A percentile compares a stretch with the other conserved stretches of the same genome.
Evolutionary conservation across 2,329 filamentous ascomycete species (phyloP).

Genomic region (Cordyceps cateniannulata): DNA sequence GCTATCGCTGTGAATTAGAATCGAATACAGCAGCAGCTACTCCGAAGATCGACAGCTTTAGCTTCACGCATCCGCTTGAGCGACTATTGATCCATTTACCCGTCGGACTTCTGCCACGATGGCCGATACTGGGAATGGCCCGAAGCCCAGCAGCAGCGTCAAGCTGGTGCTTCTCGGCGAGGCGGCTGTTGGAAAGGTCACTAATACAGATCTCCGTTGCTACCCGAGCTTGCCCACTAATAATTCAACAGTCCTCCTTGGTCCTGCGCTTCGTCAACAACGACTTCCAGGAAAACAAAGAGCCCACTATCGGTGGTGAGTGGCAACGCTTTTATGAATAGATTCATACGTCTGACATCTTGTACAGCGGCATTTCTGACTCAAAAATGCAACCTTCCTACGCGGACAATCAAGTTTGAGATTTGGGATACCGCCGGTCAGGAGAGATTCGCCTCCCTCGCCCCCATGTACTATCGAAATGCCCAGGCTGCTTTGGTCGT

Average conservation of each 20-base stretch:
- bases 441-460: slow-evolving; percentile 92
- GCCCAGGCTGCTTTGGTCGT: slow-evolving; percentile 95
- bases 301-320: slow-evolving; percentile 95
- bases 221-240: slow-evolving; percentile 13
- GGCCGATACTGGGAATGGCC: slow-evolving; percentile 50
- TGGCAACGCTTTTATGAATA: slow-evolving; percentile 15
- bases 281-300: slow-evolving; percentile 99
- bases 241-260: slow-evolving; percentile 69
- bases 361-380: slow-evolving; percentile 84
- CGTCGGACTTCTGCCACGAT: slow-evolving; percentile 20
- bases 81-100: background rate
- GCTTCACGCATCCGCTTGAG: background rate
- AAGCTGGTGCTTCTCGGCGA: slow-evolving; percentile 98
- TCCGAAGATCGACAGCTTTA: background rate
- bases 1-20: background rate
- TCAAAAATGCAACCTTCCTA: slow-evolving; percentile 95
- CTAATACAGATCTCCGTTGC: background rate
- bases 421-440: slow-evolving; percentile 99
- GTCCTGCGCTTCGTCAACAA: slow-evolving; percentile 99
- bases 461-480: slow-evolving; percentile 99
- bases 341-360: background rate
- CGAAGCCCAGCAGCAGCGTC: slow-evolving; percentile 98
- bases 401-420: slow-evolving; percentile 85
- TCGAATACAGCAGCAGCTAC: background rate
- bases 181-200: slow-evolving; percentile 96